Evolutionary conservation across 306 rosid genomes (phyloP).

Genomic region (Rosa multiflora): DNA sequence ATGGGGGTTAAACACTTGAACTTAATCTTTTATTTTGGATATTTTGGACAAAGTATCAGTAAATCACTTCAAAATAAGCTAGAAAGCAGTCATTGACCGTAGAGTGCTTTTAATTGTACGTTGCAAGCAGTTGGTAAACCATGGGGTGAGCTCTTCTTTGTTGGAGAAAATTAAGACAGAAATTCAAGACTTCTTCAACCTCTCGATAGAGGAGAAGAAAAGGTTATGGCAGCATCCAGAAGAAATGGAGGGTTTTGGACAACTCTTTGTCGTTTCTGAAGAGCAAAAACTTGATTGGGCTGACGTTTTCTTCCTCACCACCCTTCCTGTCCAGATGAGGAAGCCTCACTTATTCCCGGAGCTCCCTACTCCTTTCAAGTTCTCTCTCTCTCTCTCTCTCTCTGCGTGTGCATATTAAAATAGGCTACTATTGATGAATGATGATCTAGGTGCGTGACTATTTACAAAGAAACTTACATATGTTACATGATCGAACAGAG

Average conservation of each 20-base stretch:
- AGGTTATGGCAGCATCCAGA: slow-evolving; percentile 41
- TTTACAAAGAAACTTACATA: background rate
- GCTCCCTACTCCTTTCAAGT: slow-evolving; percentile 55
- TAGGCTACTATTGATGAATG: too few relatives aligned
- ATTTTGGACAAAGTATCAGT: too few relatives aligned
- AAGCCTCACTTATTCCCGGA: slow-evolving; percentile 46
- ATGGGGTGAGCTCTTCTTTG: slow-evolving; percentile 42
- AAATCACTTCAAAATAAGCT: too few relatives aligned
- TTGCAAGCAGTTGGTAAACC: slow-evolving; percentile 47
- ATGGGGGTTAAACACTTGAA: too few relatives aligned
- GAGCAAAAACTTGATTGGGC: slow-evolving; percentile 55
- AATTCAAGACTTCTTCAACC: slow-evolving; percentile 40
- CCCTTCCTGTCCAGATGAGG: slow-evolving; percentile 42
- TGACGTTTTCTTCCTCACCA: slow-evolving; percentile 40
- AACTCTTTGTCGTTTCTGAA: slow-evolving; percentile 43
- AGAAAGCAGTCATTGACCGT: background rate
- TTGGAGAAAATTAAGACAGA: slow-evolving; percentile 45
- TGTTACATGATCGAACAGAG: slow-evolving; percentile 28
- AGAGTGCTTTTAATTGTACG: background rate
- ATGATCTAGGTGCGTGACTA: background rate
- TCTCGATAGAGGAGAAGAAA: slow-evolving; percentile 52
- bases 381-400: background rate
- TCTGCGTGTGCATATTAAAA: background rate
- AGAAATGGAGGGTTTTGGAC: slow-evolving; percentile 68
- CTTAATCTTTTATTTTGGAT: too few relatives aligned